Percentiles rank a stretch among this genome's conserved stretches.
Conservation (phyloP, 2,329 filamentous ascomycete genomes). For the Curvularia eragrostidis region DNA sequence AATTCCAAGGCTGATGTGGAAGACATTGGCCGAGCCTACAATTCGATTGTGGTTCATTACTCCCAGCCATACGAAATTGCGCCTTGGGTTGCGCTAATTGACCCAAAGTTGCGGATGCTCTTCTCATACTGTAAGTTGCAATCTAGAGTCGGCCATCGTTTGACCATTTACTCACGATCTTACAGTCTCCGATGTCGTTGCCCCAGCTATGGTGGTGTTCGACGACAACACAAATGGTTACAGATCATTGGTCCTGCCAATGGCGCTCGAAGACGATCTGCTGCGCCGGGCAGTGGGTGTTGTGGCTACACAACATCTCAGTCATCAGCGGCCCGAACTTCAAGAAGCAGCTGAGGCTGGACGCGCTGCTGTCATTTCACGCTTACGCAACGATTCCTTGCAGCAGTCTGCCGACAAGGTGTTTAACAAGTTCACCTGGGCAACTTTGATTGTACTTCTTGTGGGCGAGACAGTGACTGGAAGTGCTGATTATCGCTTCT, state of each 20-base stretch:
- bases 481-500: conserved; percentile 48
- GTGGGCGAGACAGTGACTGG: conserved; percentile 54
- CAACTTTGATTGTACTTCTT: conserved; percentile 14
- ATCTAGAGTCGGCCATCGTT: not conserved
- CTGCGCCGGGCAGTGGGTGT: conserved; percentile 50
- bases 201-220: conserved; percentile 52
- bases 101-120: too few relatives aligned
- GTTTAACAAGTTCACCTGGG: too few relatives aligned
- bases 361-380: conserved; percentile 48
- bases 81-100: too few relatives aligned
- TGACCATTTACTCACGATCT: conserved; percentile 1
- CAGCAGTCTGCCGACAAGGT: conserved; percentile 19
- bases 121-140: not conserved
- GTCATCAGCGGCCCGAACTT: conserved; percentile 41
- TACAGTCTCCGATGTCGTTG: conserved; percentile 48
- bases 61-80: too few relatives aligned
- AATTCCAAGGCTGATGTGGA: too few relatives aligned
- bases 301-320: conserved; percentile 51
- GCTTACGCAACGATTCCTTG: conserved; percentile 45
- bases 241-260: conserved; percentile 49
- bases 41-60: too few relatives aligned
- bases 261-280: conserved; percentile 49
- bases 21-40: too few relatives aligned
- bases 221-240: conserved; percentile 51
- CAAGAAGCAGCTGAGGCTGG: conserved; percentile 44